A percentile compares a stretch with the other conserved stretches of the same genome.
These are phyloP conservation scores for Euphorbia pulcherrima DNA, from an alignment of 345 rosid genomes.

Conservation along the genomic window DNA sequence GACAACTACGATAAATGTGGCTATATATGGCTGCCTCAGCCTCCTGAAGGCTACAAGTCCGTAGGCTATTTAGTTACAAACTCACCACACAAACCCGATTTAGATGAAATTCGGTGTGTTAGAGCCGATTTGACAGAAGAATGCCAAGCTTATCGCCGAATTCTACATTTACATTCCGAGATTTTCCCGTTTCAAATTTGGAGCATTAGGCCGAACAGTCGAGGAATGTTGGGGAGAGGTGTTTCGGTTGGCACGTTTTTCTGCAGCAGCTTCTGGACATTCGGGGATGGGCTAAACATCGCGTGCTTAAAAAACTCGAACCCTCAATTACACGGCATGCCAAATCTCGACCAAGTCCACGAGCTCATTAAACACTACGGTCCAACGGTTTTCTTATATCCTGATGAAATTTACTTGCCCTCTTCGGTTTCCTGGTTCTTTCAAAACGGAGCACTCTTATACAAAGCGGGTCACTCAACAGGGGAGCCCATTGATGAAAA, in stretches of 20 bases:
- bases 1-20: slow-evolving; percentile 34
- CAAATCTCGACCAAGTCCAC: slow-evolving; percentile 64
- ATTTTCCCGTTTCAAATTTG: slow-evolving; percentile 53
- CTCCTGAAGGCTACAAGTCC: slow-evolving; percentile 67
- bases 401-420: slow-evolving; percentile 58
- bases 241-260: slow-evolving; percentile 73
- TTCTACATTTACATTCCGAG: slow-evolving; percentile 35
- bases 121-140: slow-evolving; percentile 66
- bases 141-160: slow-evolving; percentile 45
- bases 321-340: slow-evolving; percentile 60
- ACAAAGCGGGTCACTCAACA: slow-evolving; percentile 32
- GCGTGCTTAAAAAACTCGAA: slow-evolving; percentile 65
- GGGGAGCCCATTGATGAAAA: slow-evolving; percentile 42
- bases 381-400: slow-evolving; percentile 66
- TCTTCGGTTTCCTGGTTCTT: slow-evolving; percentile 69
- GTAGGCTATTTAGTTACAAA: slow-evolving; percentile 67
- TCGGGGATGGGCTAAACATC: slow-evolving; percentile 36
- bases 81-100: slow-evolving; percentile 45
- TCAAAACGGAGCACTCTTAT: slow-evolving; percentile 54
- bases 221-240: slow-evolving; percentile 64
- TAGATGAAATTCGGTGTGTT: slow-evolving; percentile 71
- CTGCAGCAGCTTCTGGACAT: slow-evolving; percentile 40
- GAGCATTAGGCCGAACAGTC: slow-evolving; percentile 57
- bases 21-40: slow-evolving; percentile 76
- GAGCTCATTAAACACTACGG: slow-evolving; percentile 63